Base-by-base conservation (phyloP, 2,329 filamentous ascomycete genomes). In the Botrytis cinerea region DNA sequence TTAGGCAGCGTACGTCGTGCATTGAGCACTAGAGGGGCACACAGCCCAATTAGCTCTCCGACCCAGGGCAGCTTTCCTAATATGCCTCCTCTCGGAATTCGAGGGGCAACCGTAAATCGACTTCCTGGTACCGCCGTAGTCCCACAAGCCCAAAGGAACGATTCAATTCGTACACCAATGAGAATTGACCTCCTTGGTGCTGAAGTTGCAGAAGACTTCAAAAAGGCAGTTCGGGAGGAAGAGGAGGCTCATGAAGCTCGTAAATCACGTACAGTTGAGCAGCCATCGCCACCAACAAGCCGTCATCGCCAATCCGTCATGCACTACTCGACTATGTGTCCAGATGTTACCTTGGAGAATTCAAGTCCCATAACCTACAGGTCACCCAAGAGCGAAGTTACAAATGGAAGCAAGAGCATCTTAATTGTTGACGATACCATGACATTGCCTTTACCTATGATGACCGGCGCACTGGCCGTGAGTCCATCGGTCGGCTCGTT, bases 111-210 rank as follows among this genome's bases (percentile, higher is more conserved):
- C 0, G 87, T 85, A 32, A 90, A 90, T 75, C 84, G 88, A 66
- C 81, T 90, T 10, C 89, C 89, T 1, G 88, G 87, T 7, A 89
- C 87, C 57, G 87, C 88, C 9, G 82, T 91, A 71, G 88, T 91
- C 10, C 89, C 89, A 12, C 88, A 90, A 78, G 83, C 84, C 20
- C 83, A 83, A 38, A 83, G 83, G 28, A 83, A 82, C 54, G 84
- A 83, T 62, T 85, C 85, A 20, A 76, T 80, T 43, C 84, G 84
- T 10, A 84, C 86, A 1, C 87, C 90, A 46, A 84, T 92, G 3
- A 89, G 94, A 51, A 92, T 97, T 70, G 95, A 98, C 81, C 80
- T 95, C 1, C 86, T 98, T 0, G 92, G 93, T n/a, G 93, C 93
- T 20, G 90, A 90, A 76, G 89, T 93, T 40, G 88, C 90, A 0